Conservation (phyloP, 495 filamentous ascomycete genomes). For the Aspergillus campestris region DNA sequence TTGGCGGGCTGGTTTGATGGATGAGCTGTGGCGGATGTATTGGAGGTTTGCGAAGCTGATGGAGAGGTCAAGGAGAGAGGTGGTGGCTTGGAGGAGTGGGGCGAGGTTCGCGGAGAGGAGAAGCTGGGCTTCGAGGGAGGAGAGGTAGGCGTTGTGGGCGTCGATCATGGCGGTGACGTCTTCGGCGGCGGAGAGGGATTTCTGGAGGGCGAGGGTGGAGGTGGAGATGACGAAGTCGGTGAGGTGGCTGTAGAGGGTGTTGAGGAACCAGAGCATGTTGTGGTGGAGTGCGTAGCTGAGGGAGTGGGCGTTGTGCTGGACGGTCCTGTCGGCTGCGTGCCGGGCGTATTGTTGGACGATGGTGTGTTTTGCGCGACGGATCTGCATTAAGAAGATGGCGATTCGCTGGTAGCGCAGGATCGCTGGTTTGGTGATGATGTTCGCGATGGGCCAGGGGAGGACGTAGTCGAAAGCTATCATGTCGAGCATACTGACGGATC, state of each 20-base stretch:
- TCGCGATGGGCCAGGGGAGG: conserved; percentile 80
- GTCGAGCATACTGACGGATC: conserved; percentile 45
- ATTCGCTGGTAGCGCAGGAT: conserved; percentile 58
- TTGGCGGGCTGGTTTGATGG: background rate
- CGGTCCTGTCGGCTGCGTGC: background rate
- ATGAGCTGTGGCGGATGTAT: conserved; percentile 15
- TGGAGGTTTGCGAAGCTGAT: conserved; percentile 43
- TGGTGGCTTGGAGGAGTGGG: conserved; percentile 56
- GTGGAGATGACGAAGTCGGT: conserved; percentile 61
- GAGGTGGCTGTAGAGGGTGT: conserved; percentile 65
- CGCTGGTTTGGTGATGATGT: conserved; percentile 58
- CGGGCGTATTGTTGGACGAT: conserved; percentile 50
- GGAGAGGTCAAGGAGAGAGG: conserved; percentile 54
- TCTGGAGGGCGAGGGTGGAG: conserved; percentile 42
- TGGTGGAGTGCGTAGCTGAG: conserved; percentile 57
- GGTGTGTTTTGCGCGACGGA: conserved; percentile 60
- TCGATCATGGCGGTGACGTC: conserved; percentile 78
- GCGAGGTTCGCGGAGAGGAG: conserved; percentile 55
- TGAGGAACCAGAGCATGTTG: conserved; percentile 73
- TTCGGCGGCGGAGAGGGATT: conserved; percentile 46
- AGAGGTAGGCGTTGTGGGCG: conserved; percentile 56
- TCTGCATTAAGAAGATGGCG: conserved; percentile 69
- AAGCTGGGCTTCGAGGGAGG: conserved; percentile 52
- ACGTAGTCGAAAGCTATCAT: conserved; percentile 51
- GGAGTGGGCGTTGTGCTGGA: conserved; percentile 24